Percentiles rank a stretch among this genome's conserved stretches.
Evolutionary conservation across 2,329 filamentous ascomycete genomes (phyloP).

Genomic region (Fusarium sp.): DNA sequence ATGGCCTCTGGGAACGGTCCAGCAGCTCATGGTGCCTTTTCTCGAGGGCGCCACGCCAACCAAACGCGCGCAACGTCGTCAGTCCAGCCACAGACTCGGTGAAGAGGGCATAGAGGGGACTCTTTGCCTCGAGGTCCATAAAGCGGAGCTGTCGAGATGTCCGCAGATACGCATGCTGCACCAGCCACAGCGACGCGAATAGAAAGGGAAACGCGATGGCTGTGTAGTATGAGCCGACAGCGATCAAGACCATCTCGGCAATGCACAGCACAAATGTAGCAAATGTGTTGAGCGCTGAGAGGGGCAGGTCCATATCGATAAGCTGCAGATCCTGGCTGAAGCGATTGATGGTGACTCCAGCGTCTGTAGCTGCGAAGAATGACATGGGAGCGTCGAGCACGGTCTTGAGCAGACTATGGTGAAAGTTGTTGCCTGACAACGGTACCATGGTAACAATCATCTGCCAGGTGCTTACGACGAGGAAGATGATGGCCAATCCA

Average conservation of each 20-base stretch:
- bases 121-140: slow-evolving; percentile 65
- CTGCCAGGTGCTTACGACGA: slow-evolving; percentile 43
- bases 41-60: slow-evolving; percentile 57
- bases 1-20: slow-evolving; percentile 61
- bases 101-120: slow-evolving; percentile 64
- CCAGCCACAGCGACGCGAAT: slow-evolving; percentile 24
- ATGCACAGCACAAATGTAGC: slow-evolving; percentile 41
- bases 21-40: slow-evolving; percentile 52
- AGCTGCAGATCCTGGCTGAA: slow-evolving; percentile 58
- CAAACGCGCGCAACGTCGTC: slow-evolving; percentile 63
- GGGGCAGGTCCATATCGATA: slow-evolving; percentile 55
- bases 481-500: slow-evolving; percentile 31
- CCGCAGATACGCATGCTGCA: slow-evolving; percentile 54
- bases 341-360: slow-evolving; percentile 54
- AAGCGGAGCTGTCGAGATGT: slow-evolving; percentile 66
- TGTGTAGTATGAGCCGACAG: slow-evolving; percentile 32
- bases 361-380: slow-evolving; percentile 54
- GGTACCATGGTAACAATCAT: slow-evolving; percentile 48
- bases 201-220: slow-evolving; percentile 38
- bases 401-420: slow-evolving; percentile 38
- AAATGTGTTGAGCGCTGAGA: slow-evolving; percentile 43
- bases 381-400: slow-evolving; percentile 51
- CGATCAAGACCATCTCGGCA: slow-evolving; percentile 40
- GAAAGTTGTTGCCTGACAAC: slow-evolving; percentile 41
- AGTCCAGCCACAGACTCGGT: slow-evolving; percentile 62